Evolutionary conservation across 116 monocot genomes (phyloP).

Genomic region (Posidonia oceanica): DNA sequence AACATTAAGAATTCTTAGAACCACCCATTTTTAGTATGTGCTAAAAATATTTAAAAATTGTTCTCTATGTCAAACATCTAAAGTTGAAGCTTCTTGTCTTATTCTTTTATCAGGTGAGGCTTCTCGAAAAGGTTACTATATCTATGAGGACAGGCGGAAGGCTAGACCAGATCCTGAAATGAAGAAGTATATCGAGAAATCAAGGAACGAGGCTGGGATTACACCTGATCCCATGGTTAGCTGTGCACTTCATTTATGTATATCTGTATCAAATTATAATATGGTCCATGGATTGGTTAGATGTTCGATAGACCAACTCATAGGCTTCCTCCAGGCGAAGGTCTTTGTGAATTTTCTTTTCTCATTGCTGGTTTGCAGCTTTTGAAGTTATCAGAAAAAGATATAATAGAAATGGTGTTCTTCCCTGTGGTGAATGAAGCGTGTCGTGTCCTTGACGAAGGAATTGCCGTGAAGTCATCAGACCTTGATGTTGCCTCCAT

Average conservation of each 20-base stretch:
- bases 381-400: slow-evolving; percentile 53
- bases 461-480: slow-evolving; percentile 86
- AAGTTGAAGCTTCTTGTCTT: not conserved
- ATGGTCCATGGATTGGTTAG: not conserved
- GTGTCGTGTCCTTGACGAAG: slow-evolving; percentile 82
- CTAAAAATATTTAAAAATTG: not conserved
- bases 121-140: slow-evolving; percentile 68
- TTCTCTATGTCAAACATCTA: not conserved
- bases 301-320: too few species aligned
- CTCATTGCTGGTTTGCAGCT: slow-evolving; percentile 26
- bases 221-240: slow-evolving; percentile 47
- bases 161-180: slow-evolving; percentile 81
- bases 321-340: too few species aligned
- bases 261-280: not conserved
- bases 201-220: slow-evolving; percentile 51
- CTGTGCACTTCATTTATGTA: not conserved
- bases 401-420: slow-evolving; percentile 89
- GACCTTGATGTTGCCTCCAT: slow-evolving; percentile 90
- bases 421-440: slow-evolving; percentile 95
- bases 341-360: not conserved
- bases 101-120: slow-evolving; percentile 53
- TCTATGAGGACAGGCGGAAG: slow-evolving; percentile 66
- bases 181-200: slow-evolving; percentile 60
- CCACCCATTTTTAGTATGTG: not conserved
- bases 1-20: not conserved